Conservation (phyloP, 1,284 basidiomycete species). For the Singerocomus inundabilis region DNA sequence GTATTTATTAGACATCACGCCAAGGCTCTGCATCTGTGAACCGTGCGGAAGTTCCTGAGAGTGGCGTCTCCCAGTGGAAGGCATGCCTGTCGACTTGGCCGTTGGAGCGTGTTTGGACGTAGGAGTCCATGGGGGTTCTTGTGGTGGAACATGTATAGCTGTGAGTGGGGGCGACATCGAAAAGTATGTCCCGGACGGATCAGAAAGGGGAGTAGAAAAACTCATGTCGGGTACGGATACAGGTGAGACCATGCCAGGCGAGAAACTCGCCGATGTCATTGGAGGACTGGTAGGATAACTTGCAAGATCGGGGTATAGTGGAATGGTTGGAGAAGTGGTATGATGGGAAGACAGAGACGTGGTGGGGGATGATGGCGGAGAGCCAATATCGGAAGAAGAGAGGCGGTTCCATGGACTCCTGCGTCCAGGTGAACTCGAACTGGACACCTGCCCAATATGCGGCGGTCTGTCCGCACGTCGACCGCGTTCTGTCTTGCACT, state of each 20-base stretch:
- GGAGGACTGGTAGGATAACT: conserved; percentile 19
- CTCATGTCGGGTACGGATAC: conserved; percentile 14
- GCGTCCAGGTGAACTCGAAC: conserved; percentile 20
- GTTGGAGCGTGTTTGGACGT: conserved; percentile 2
- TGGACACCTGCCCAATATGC: conserved; percentile 18
- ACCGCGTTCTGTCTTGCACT: conserved; percentile 27
- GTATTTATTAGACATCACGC: conserved; percentile 30
- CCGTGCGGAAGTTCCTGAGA: conserved; percentile 27
- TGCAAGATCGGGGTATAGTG: conserved; percentile 25
- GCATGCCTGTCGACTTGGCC: conserved; percentile 6
- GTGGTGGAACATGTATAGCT: conserved; percentile 14
- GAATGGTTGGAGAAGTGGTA: conserved; percentile 24
- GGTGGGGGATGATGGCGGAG: conserved; percentile 28
- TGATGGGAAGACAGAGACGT: conserved; percentile 22
- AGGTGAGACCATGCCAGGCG: conserved; percentile 12
- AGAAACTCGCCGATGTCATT: conserved; percentile 12
- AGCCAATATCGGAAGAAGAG: conserved; percentile 25
- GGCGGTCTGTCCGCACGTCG: conserved; percentile 22
- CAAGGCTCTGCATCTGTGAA: conserved; percentile 22
- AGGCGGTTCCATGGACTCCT: conserved; percentile 25
- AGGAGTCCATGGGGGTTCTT: conserved; percentile 20
- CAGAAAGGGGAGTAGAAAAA: conserved; percentile 13
- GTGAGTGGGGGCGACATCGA: conserved; percentile 8
- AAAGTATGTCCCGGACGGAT: conserved; percentile 20
- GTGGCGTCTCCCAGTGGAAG: conserved; percentile 12